phyloP scores from a whole-genome alignment of 345 rosid genomes.

The Rubroshorea leprosula region DNA sequence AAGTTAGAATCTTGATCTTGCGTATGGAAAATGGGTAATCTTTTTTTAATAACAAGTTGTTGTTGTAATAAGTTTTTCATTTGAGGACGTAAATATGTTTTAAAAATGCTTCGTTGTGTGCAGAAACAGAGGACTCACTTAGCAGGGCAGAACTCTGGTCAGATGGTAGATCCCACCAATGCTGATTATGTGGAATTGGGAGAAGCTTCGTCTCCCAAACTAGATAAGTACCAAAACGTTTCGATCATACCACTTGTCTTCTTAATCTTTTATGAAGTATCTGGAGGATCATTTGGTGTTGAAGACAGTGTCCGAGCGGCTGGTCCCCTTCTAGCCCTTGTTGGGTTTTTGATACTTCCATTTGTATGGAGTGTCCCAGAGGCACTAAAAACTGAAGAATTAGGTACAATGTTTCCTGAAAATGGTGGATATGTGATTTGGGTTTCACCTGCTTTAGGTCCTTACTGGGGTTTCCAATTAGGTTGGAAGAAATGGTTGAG shows the following conservation, averaged over 20 bases:
- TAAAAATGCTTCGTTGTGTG: conserved; percentile 19
- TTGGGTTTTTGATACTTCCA: conserved; percentile 60
- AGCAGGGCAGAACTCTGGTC: conserved; percentile 13
- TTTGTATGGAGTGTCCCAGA: conserved; percentile 79
- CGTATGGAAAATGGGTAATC: neutral
- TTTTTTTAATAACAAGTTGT: neutral
- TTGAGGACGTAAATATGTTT: too few species aligned
- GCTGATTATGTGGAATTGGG: conserved; percentile 28
- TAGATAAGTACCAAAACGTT: conserved; percentile 38
- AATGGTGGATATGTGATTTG: conserved; percentile 69
- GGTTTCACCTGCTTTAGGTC: conserved; percentile 54
- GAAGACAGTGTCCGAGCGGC: conserved; percentile 77
- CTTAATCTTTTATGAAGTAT: conserved; percentile 60
- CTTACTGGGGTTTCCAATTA: conserved; percentile 52
- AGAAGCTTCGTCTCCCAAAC: conserved; percentile 29
- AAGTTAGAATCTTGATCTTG: neutral
- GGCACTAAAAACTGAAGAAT: conserved; percentile 70
- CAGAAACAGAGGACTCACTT: conserved; percentile 33
- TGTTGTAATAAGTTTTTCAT: too few species aligned
- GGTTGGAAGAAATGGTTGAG: conserved; percentile 56
- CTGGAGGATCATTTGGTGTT: conserved; percentile 75
- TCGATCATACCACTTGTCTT: conserved; percentile 60
- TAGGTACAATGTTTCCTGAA: conserved; percentile 77
- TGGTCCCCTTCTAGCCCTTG: conserved; percentile 52
- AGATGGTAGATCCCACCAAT: conserved; percentile 20